Evolutionary conservation across 2,329 filamentous ascomycete species (phyloP).

Genomic region (Acephala macrosclerotiorum): DNA sequence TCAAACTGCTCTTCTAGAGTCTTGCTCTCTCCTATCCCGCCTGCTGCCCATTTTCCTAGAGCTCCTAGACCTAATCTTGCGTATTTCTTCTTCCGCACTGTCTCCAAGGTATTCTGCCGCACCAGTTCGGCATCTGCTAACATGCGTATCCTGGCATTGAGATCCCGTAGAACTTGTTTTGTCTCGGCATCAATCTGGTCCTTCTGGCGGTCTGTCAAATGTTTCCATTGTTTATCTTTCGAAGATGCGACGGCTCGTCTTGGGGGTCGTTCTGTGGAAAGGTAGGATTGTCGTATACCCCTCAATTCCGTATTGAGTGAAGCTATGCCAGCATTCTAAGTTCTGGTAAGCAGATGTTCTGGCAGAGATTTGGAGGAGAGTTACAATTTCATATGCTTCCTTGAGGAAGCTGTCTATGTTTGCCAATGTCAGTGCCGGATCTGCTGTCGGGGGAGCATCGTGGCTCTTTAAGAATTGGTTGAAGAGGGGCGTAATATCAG

Average conservation of each 20-base stretch:
- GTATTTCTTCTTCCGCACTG: conserved; percentile 75
- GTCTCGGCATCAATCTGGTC: conserved; percentile 89
- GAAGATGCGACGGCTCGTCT: conserved; percentile 48
- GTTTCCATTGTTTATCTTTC: conserved; percentile 40
- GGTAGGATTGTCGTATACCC: conserved; percentile 87
- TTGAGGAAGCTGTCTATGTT: conserved; percentile 86
- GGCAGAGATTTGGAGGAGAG: conserved; percentile 36
- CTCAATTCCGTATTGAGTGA: conserved; percentile 82
- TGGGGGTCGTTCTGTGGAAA: conserved; percentile 77
- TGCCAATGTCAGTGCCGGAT: conserved; percentile 47
- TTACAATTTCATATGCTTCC: conserved; percentile 91
- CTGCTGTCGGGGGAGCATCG: conserved; percentile 56
- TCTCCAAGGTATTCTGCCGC: conserved; percentile 76
- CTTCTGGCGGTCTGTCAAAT: conserved; percentile 79
- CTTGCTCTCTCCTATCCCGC: conserved; percentile 62
- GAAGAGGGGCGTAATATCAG: conserved; percentile 73
- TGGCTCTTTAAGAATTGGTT: conserved; percentile 71
- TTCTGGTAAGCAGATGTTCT: neutral
- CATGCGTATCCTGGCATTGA: conserved; percentile 81
- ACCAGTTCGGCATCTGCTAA: conserved; percentile 84
- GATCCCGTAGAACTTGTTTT: conserved; percentile 83
- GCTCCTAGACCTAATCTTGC: conserved; percentile 67
- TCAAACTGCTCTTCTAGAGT: conserved; percentile 73
- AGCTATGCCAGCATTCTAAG: conserved; percentile 82
- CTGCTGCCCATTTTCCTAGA: conserved; percentile 71